Evolutionary conservation across 2,329 filamentous ascomycete genomes (phyloP).

Genomic region (Magnaporthales sp.): DNA sequence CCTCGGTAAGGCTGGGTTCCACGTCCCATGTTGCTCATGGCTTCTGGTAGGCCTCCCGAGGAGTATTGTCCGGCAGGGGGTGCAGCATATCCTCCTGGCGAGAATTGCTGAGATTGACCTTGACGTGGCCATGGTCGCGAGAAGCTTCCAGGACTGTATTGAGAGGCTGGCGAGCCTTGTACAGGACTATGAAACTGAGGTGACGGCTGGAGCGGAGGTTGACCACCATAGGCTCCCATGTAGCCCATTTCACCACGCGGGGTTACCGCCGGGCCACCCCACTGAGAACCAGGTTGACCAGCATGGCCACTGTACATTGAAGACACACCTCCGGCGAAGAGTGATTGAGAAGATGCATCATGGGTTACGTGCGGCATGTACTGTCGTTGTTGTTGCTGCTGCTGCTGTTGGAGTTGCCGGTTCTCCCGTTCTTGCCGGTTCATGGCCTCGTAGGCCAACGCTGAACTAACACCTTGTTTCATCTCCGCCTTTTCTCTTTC

Average conservation of each 20-base stretch:
- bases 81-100: constrained; percentile 10
- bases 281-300: constrained; percentile 8
- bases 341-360: background rate
- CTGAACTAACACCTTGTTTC: constrained; percentile 59
- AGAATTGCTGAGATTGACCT: constrained; percentile 14
- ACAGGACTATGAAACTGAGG: background rate
- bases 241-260: constrained; percentile 12
- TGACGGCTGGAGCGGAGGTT: constrained; percentile 11
- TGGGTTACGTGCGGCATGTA: constrained; percentile 14
- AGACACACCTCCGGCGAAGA: constrained; percentile 9
- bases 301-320: constrained; percentile 16
- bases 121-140: constrained; percentile 6
- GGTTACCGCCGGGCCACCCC: constrained; percentile 1
- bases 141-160: constrained; percentile 4
- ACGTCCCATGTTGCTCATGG: constrained; percentile 14
- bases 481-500: constrained; percentile 70
- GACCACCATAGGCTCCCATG: constrained; percentile 8
- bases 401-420: constrained; percentile 24
- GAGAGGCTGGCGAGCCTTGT: background rate
- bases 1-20: constrained; percentile 19
- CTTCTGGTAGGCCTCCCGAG: constrained; percentile 10
- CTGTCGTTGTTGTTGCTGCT: constrained; percentile 24
- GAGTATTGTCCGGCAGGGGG: constrained; percentile 17
- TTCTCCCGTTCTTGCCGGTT: constrained; percentile 21
- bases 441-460: constrained; percentile 66